Evolutionary conservation across 1,284 basidiomycete genomes (phyloP).

Genomic region (Neolentinus lepideus): DNA sequence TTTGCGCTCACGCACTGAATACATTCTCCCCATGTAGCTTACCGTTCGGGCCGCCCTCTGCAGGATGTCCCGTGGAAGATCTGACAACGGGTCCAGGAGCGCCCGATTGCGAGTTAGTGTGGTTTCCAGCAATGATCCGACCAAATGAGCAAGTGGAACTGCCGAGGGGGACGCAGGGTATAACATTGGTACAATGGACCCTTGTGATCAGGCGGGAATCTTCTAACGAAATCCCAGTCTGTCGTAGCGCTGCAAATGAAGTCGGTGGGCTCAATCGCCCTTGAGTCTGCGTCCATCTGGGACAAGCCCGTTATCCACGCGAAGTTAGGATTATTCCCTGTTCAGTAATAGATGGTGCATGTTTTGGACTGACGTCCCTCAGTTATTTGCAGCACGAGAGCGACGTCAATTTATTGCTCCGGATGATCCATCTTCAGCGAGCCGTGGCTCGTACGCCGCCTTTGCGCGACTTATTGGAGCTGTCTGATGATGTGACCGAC

Average conservation of each 20-base stretch:
- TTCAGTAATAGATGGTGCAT: slow-evolving; percentile 2
- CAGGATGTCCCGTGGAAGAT: slow-evolving; percentile 11
- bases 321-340: slow-evolving; percentile 18
- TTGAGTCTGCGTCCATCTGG: slow-evolving; percentile 25
- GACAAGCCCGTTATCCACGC: slow-evolving; percentile 35
- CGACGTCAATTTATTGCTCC: slow-evolving; percentile 20
- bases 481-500: slow-evolving; percentile 18
- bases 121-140: neutral
- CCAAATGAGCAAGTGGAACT: neutral
- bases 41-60: slow-evolving; percentile 9
- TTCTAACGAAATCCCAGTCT: neutral
- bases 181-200: neutral
- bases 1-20: neutral
- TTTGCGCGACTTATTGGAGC: slow-evolving; percentile 20
- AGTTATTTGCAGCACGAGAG: slow-evolving; percentile 15
- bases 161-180: neutral
- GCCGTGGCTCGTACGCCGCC: slow-evolving; percentile 17
- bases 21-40: slow-evolving; percentile 8
- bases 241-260: slow-evolving; percentile 10
- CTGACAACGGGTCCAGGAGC: neutral
- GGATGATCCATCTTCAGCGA: slow-evolving; percentile 19
- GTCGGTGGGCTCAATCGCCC: slow-evolving; percentile 26
- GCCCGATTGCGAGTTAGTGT: neutral
- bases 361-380: neutral
- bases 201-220: too few relatives aligned